These are phyloP conservation scores for Kazachstania taianensis DNA, from an alignment of 805 yeast species.

Conservation along the genomic window DNA sequence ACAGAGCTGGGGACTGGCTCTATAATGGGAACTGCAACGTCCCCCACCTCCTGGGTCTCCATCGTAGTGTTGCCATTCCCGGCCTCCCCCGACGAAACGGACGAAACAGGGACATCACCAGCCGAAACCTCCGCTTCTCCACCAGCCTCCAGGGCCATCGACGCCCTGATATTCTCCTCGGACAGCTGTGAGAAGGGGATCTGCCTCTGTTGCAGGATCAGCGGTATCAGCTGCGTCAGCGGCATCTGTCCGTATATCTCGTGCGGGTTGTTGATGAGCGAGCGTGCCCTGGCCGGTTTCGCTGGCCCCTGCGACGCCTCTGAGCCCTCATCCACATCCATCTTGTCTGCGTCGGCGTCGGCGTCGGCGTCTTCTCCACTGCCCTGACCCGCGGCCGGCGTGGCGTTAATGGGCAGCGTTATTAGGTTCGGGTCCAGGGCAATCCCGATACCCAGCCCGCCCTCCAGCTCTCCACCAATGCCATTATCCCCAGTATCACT, in stretches of 20 bases:
- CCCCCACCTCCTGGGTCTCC: background rate
- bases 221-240: conserved; percentile 46
- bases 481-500: no score
- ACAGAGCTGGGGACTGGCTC: background rate
- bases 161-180: conserved; percentile 3
- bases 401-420: conserved; percentile 10
- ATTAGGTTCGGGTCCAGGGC: conserved; percentile 29
- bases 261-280: conserved; percentile 24
- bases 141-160: background rate
- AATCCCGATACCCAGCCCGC: conserved; percentile 17
- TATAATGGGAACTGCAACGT: background rate
- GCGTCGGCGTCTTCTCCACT: background rate
- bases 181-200: conserved; percentile 8
- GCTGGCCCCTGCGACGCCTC: conserved; percentile 1
- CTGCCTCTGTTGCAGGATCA: conserved; percentile 34
- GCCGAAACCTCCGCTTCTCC: background rate
- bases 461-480: no score
- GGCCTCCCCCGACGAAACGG: no score
- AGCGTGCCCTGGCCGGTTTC: conserved; percentile 3
- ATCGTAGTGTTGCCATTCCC: background rate
- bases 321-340: background rate
- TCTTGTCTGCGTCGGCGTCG: background rate
- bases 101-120: no score
- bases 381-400: background rate
- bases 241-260: conserved; percentile 31